Conservation (phyloP, 2,329 filamentous ascomycete species). For the Paecilomyces sp. region DNA sequence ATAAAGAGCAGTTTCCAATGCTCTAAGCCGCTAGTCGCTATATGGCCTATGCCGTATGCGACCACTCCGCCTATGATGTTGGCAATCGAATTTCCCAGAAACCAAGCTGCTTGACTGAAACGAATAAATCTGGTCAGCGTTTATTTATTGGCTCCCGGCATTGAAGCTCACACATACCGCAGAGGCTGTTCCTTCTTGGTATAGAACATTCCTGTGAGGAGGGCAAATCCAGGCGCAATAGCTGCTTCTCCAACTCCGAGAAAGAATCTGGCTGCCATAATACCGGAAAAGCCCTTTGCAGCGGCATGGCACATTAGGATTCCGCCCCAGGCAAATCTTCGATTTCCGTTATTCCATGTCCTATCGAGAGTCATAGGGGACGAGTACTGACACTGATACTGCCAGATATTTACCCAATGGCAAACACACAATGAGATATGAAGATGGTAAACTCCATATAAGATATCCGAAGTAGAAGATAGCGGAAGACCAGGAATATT, state of each 20-base stretch:
- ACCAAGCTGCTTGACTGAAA: conserved; percentile 1
- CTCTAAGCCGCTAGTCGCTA: neutral
- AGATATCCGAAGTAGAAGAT: conserved; percentile 13
- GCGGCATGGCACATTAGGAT: conserved; percentile 10
- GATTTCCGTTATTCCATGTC: too few relatives aligned
- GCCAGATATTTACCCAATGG: conserved; percentile 11
- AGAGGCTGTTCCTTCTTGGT: conserved; percentile 31
- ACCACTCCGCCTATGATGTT: conserved; percentile 16
- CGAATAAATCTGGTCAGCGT: too few relatives aligned
- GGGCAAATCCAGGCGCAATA: conserved; percentile 25
- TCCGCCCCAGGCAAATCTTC: conserved; percentile 6
- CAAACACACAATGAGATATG: conserved; percentile 6
- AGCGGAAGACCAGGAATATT: neutral
- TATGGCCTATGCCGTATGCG: conserved; percentile 21
- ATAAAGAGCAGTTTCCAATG: conserved; percentile 5
- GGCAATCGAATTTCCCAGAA: conserved; percentile 8
- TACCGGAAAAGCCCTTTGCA: conserved; percentile 3
- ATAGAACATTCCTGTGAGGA: conserved; percentile 35
- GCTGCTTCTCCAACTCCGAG: conserved; percentile 12
- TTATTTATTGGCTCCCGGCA: too few relatives aligned
- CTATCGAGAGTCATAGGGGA: too few relatives aligned
- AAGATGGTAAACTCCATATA: conserved; percentile 8
- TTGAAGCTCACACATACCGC: conserved; percentile 9
- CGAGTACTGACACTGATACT: conserved; percentile 6
- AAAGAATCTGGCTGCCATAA: conserved; percentile 17